These are phyloP conservation scores for Excoecaria agallocha DNA, from an alignment of 345 rosid species.

Conservation along the genomic window DNA sequence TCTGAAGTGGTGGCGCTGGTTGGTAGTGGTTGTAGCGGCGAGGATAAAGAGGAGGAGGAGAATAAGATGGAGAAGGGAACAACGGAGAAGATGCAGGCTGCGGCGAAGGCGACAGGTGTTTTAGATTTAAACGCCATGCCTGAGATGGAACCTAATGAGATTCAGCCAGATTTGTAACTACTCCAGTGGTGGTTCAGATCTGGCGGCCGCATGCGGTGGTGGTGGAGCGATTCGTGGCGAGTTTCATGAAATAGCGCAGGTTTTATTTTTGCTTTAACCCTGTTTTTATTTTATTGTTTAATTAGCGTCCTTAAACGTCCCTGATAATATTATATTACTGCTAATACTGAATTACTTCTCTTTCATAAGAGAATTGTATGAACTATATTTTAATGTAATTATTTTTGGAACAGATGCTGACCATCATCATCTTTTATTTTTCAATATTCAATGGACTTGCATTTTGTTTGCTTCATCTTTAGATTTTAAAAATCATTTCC, in stretches of 20 bases:
- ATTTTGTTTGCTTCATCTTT: too few relatives aligned
- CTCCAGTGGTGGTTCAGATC: not conserved
- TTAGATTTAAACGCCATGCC: slow-evolving; percentile 24
- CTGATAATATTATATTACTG: too few relatives aligned
- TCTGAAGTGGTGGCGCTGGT: slow-evolving; percentile 10
- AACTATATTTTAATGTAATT: too few relatives aligned
- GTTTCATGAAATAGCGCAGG: not conserved
- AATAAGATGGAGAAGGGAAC: not conserved
- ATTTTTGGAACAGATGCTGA: too few relatives aligned
- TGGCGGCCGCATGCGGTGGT: not conserved
- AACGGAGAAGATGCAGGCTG: not conserved
- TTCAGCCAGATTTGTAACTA: too few relatives aligned
- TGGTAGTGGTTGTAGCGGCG: not conserved
- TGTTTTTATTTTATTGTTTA: not conserved
- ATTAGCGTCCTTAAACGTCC: too few relatives aligned
- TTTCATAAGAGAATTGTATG: too few relatives aligned
- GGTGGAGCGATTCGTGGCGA: not conserved
- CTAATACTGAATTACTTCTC: too few relatives aligned
- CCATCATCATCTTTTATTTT: too few relatives aligned
- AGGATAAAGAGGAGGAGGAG: slow-evolving; percentile 15
- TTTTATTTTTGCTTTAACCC: not conserved
- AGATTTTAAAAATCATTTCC: too few relatives aligned
- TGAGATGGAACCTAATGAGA: slow-evolving; percentile 3
- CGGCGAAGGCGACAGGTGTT: not conserved
- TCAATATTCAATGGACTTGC: too few relatives aligned